phyloP scores from a whole-genome alignment of 768 basidiomycete genomes.

The Pholiota microspora region DNA sequence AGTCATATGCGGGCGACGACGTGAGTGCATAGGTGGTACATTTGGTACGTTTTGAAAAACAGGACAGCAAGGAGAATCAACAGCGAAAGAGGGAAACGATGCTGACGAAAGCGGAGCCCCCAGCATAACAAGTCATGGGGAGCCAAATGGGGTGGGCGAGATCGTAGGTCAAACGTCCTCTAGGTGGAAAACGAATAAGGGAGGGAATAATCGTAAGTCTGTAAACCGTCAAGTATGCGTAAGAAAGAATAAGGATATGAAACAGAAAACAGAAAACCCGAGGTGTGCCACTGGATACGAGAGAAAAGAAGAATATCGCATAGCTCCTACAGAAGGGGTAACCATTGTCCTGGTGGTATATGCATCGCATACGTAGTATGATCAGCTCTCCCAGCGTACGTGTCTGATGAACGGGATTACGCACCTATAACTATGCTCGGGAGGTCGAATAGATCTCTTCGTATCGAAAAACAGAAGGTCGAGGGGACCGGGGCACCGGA shows the following conservation, averaged over 20 bases:
- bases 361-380: neutral
- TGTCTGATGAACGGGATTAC: slow-evolving; percentile 19
- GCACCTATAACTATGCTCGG: slow-evolving; percentile 86
- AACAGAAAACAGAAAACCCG: too few relatives aligned
- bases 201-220: slow-evolving; percentile 10
- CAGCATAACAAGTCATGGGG: neutral
- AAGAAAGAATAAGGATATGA: slow-evolving; percentile 22
- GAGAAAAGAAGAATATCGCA: slow-evolving; percentile 1
- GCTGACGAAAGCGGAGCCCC: slow-evolving; percentile 11
- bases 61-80: slow-evolving; percentile 17
- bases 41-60: slow-evolving; percentile 20
- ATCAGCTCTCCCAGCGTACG: neutral
- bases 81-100: slow-evolving; percentile 14
- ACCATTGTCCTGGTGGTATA: slow-evolving; percentile 72
- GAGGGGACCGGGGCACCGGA: slow-evolving; percentile 83
- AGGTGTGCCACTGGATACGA: neutral
- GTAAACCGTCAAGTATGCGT: slow-evolving; percentile 4
- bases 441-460: slow-evolving; percentile 88
- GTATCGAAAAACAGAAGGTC: slow-evolving; percentile 95
- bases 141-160: neutral
- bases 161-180: neutral
- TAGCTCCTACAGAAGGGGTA: slow-evolving; percentile 63
- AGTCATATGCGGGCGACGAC: slow-evolving; percentile 9
- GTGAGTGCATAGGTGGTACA: slow-evolving; percentile 21
- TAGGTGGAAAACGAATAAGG: slow-evolving; percentile 2